Evolutionary conservation across 306 rosid genomes (phyloP), one percentile per base, ranked within the genome.

Genomic region (Acmispon strigosus): DNA sequence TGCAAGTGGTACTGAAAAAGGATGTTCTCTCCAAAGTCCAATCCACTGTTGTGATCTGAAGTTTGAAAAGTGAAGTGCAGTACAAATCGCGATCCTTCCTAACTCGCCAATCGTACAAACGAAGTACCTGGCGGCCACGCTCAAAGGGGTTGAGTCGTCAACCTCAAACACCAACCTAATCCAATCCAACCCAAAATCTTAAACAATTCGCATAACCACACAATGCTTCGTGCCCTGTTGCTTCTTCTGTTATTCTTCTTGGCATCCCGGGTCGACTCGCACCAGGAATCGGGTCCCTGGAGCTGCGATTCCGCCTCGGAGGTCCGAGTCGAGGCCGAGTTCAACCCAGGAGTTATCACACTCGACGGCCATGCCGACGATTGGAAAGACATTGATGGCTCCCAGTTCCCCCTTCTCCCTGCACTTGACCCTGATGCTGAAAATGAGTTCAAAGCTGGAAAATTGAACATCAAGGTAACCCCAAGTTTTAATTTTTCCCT

Each of bases 331-430:
- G 77, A 71, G 39, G 79, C 89, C 69, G 82, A 82, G 56, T 94
- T 83, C 82, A 76, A 76, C 32, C 95, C 92, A 4, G 98, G 96
- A 0, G 34, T 87, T 45, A 61, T 94, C 20, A 88, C 98, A 34
- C 88, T 94, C 10, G 98, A 94, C 11, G 98, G 97, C 24, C 96
- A 84, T 56, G 84, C 90, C 41, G 98, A 94, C 27, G 98, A 94
- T 70, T 94, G 98, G 98, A 80, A 84, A 76, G 88, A 80, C 80
- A 81, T 87, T 80, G 97, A 85, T 74, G 97, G 84, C 8, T 90
- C 80, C 37, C 86, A 86, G 69, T 90, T 94, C 69, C 47, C 97
- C 71, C 98, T 94, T 67, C 89, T 82, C 54, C 96, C 89, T 7
- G 98, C 98, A 16, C 87, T 90, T 14, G 97, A 90, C 61, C 97